Evolutionary conservation across 768 basidiomycete genomes (phyloP).

Genomic region (Lentinus tigrinus): DNA sequence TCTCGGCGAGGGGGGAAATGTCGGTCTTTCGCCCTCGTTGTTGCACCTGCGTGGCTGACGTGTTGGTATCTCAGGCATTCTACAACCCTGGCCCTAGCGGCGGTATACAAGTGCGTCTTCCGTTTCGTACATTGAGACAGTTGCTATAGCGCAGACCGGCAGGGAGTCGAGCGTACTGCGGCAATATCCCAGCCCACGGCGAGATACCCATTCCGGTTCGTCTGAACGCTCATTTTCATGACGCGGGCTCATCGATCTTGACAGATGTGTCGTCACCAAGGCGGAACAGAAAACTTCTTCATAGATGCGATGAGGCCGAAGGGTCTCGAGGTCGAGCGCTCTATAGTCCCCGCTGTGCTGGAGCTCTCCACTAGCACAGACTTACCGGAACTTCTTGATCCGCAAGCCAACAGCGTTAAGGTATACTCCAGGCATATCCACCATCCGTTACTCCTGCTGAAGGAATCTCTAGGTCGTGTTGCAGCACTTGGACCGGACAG

Average conservation of each 20-base stretch:
- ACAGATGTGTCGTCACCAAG: slow-evolving; percentile 63
- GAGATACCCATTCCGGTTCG: slow-evolving; percentile 70
- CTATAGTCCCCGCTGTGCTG: slow-evolving; percentile 39
- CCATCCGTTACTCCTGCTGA: background rate
- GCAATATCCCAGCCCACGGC: slow-evolving; percentile 64
- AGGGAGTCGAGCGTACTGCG: slow-evolving; percentile 64
- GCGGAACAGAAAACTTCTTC: slow-evolving; percentile 60
- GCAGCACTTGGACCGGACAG: slow-evolving; percentile 36
- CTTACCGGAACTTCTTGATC: slow-evolving; percentile 39
- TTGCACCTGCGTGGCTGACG: background rate
- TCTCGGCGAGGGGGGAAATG: slow-evolving; percentile 25
- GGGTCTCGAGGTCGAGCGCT: slow-evolving; percentile 43
- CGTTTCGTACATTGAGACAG: background rate
- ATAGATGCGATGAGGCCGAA: slow-evolving; percentile 49
- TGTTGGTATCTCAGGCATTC: slow-evolving; percentile 60
- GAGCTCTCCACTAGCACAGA: slow-evolving; percentile 36
- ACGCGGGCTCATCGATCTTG: background rate
- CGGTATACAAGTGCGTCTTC: slow-evolving; percentile 55
- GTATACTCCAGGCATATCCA: slow-evolving; percentile 8
- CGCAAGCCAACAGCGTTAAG: slow-evolving; percentile 29
- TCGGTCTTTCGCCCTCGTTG: slow-evolving; percentile 2
- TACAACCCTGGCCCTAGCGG: slow-evolving; percentile 66
- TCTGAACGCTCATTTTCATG: too few relatives aligned
- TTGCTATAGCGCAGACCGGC: background rate
- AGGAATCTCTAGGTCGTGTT: slow-evolving; percentile 38